These are phyloP conservation scores for Pseudocercospora vitis DNA, from an alignment of 2,329 filamentous ascomycete species.

Conservation along the genomic window DNA sequence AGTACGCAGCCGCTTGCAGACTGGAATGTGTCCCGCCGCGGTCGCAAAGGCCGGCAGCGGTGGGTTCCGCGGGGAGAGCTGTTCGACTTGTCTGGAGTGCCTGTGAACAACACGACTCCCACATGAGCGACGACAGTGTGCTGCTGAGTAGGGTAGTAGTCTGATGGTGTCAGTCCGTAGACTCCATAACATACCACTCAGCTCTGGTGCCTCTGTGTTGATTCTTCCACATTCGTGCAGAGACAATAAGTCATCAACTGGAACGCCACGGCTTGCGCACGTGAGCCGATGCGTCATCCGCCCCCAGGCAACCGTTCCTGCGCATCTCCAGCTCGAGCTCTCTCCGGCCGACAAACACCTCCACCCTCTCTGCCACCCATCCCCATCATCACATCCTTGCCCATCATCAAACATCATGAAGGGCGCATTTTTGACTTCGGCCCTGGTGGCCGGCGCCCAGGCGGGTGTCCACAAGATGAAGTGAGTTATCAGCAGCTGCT, in stretches of 20 bases:
- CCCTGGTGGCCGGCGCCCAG: conserved; percentile 69
- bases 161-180: too few species aligned
- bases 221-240: too few species aligned
- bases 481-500: conserved; percentile 16
- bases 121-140: too few species aligned
- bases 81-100: too few species aligned
- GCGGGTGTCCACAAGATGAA: conserved; percentile 78
- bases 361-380: conserved; percentile 1
- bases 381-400: conserved; percentile 14
- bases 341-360: conserved; percentile 8
- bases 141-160: too few species aligned
- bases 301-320: too few species aligned
- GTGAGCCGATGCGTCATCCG: too few species aligned
- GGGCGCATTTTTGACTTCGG: conserved; percentile 73
- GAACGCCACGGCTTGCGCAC: too few species aligned
- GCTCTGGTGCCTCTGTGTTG: too few species aligned
- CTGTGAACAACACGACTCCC: too few species aligned
- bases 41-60: background rate
- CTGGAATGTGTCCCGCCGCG: background rate
- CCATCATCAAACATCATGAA: conserved; percentile 65
- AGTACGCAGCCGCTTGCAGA: background rate
- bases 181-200: too few species aligned
- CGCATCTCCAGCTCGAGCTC: background rate
- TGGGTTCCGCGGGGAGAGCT: background rate
- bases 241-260: too few species aligned